phyloP scores from a whole-genome alignment of 2,329 filamentous ascomycete species.

The Fusarium circinatum region DNA sequence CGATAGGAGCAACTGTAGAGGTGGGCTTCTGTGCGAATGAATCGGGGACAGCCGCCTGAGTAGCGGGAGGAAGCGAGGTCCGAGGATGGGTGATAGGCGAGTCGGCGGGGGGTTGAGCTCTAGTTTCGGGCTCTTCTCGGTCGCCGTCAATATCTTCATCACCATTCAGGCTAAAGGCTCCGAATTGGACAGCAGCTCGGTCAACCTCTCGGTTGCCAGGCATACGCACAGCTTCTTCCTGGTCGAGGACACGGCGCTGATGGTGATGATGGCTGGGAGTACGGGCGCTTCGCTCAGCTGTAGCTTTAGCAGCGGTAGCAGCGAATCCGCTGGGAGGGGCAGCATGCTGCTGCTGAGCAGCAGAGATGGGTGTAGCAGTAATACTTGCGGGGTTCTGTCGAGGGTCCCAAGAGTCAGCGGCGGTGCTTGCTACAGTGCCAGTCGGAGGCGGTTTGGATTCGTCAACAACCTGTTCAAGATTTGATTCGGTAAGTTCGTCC shows the following conservation, averaged over 20 bases:
- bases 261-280: conserved; percentile 72
- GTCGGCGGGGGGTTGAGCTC: conserved; percentile 91
- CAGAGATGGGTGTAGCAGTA: conserved; percentile 73
- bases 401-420: conserved; percentile 86
- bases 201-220: conserved; percentile 96
- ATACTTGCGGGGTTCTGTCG: conserved; percentile 68
- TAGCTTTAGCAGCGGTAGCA: conserved; percentile 84
- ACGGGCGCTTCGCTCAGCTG: conserved; percentile 69
- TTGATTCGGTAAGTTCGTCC: conserved; percentile 88
- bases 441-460: conserved; percentile 80
- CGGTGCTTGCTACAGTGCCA: conserved; percentile 87
- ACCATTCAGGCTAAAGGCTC: conserved; percentile 90
- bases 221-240: conserved; percentile 98
- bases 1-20: conserved; percentile 54
- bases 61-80: conserved; percentile 83
- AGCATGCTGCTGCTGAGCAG: conserved; percentile 70
- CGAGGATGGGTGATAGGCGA: conserved; percentile 88
- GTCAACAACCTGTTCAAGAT: conserved; percentile 91
- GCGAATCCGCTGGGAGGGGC: conserved; percentile 75
- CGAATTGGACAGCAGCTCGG: conserved; percentile 92
- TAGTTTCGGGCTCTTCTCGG: conserved; percentile 93
- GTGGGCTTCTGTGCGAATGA: conserved; percentile 66
- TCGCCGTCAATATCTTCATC: conserved; percentile 93
- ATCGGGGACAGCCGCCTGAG: conserved; percentile 66
- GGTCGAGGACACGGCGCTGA: conserved; percentile 87